phyloP scores from a whole-genome alignment of 805 yeast genomes.

The Teunomyces gatunensis region DNA sequence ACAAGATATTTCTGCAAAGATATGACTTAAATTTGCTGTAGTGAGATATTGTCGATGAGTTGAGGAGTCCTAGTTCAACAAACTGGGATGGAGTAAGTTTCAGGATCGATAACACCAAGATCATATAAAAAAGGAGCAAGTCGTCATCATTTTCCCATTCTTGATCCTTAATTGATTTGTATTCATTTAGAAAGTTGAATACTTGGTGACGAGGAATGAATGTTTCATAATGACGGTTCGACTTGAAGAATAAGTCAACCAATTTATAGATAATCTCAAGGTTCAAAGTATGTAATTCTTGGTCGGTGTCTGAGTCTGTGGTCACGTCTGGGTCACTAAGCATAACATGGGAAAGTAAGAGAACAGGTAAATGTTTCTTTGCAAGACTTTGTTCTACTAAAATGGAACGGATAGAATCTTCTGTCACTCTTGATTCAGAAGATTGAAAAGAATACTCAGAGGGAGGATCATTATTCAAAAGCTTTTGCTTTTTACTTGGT shows the following conservation, averaged over 20 bases:
- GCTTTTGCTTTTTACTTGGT: background rate
- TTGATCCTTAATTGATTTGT: slow-evolving; percentile 26
- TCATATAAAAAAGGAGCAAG: slow-evolving; percentile 43
- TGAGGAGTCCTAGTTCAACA: slow-evolving; percentile 16
- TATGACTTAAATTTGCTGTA: slow-evolving; percentile 15
- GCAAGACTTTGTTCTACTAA: slow-evolving; percentile 20
- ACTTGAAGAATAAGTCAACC: slow-evolving; percentile 43
- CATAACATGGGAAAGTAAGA: slow-evolving; percentile 15
- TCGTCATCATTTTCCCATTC: slow-evolving; percentile 52
- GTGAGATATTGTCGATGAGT: slow-evolving; percentile 18
- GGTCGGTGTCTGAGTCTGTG: slow-evolving; percentile 14
- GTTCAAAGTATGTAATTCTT: slow-evolving; percentile 24
- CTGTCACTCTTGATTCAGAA: slow-evolving; percentile 10
- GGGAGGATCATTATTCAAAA: background rate
- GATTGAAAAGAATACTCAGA: slow-evolving; percentile 8
- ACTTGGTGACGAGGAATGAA: slow-evolving; percentile 35
- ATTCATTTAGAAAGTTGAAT: slow-evolving; percentile 35
- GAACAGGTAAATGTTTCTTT: slow-evolving; percentile 33
- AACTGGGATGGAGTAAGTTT: slow-evolving; percentile 32
- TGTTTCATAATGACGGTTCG: slow-evolving; percentile 37
- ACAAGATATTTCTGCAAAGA: slow-evolving; percentile 25
- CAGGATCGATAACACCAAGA: slow-evolving; percentile 40
- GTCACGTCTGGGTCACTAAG: slow-evolving; percentile 16
- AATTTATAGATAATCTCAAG: slow-evolving; percentile 29
- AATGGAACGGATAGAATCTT: slow-evolving; percentile 4